Evolutionary conservation across 352 stramenopile genomes (phyloP).

Genomic region (Globisporangium middletonii): DNA sequence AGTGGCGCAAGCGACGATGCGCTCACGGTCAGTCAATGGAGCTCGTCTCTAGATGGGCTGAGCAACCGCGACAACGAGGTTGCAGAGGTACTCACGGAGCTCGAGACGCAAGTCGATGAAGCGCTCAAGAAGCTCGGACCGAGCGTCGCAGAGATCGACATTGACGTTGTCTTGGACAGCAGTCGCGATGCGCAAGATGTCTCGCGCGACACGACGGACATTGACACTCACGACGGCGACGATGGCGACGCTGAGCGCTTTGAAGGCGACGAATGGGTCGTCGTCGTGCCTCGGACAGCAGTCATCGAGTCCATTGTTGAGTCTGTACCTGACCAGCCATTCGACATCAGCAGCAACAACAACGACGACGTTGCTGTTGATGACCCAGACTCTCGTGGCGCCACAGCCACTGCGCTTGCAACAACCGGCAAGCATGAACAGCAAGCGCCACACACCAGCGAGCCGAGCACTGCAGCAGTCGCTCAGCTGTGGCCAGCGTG

Average conservation of each 20-base stretch:
- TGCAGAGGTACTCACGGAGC: constrained; percentile 1
- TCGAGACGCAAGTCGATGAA: not conserved
- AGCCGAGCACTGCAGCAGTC: not conserved
- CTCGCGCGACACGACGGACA: not conserved
- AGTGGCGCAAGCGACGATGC: too few relatives aligned
- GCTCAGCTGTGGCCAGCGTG: not conserved
- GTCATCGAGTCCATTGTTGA: not conserved
- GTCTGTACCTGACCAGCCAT: not conserved
- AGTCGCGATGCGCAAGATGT: not conserved
- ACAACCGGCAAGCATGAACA: too few relatives aligned
- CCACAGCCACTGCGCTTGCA: not conserved
- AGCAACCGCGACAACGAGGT: not conserved
- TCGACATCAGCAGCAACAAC: not conserved
- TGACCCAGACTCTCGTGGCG: not conserved
- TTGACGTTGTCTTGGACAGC: constrained; percentile 7
- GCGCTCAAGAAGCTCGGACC: constrained; percentile 2
- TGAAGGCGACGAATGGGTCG: constrained; percentile 2
- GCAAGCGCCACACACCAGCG: not conserved
- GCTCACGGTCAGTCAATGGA: too few relatives aligned
- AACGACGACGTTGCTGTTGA: not conserved
- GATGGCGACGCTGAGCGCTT: not conserved
- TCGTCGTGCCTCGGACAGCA: not conserved
- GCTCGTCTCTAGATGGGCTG: too few relatives aligned
- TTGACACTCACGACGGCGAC: not conserved
- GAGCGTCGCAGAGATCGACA: constrained; percentile 5